Evolutionary conservation across 1,139 yeast species (phyloP).

Genomic region (Geotrichum histeridarum): DNA sequence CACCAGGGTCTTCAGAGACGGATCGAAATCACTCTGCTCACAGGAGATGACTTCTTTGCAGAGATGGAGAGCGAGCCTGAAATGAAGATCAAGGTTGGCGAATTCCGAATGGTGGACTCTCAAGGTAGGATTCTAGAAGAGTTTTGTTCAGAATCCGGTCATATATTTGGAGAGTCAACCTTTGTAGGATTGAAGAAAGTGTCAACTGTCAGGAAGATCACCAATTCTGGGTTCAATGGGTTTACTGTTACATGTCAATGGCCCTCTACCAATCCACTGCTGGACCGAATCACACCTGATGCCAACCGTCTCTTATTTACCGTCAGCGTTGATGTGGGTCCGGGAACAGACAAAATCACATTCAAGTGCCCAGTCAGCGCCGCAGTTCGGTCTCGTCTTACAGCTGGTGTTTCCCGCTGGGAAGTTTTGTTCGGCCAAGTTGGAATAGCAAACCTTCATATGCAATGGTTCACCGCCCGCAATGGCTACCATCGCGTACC

Average conservation of each 20-base stretch:
- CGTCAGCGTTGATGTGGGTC: not conserved
- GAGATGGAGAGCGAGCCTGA: conserved; percentile 21
- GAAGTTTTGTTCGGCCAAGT: conserved; percentile 20
- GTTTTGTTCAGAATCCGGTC: conserved; percentile 3
- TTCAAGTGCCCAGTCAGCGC: not conserved
- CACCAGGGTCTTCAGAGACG: conserved; percentile 34
- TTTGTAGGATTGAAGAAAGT: conserved; percentile 3
- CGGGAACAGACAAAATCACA: not conserved
- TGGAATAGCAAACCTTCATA: not conserved
- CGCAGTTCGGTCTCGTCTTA: conserved; percentile 7
- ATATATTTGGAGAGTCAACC: conserved; percentile 11
- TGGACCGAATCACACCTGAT: conserved; percentile 23
- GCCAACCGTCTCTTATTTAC: conserved; percentile 8
- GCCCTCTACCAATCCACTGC: conserved; percentile 22
- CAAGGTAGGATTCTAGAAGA: conserved; percentile 22
- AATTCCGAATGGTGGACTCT: conserved; percentile 26
- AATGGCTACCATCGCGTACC: conserved; percentile 20
- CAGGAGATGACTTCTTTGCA: conserved; percentile 13
- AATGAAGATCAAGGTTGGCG: conserved; percentile 19
- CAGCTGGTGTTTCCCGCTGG: conserved; percentile 20
- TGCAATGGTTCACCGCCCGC: conserved; percentile 14
- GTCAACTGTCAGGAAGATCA: not conserved
- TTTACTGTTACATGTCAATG: conserved; percentile 24
- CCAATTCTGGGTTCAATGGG: conserved; percentile 26
- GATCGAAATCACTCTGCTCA: conserved; percentile 21